Conservation (phyloP, 2,329 filamentous ascomycete genomes). For the Geosmithia putterillii region DNA sequence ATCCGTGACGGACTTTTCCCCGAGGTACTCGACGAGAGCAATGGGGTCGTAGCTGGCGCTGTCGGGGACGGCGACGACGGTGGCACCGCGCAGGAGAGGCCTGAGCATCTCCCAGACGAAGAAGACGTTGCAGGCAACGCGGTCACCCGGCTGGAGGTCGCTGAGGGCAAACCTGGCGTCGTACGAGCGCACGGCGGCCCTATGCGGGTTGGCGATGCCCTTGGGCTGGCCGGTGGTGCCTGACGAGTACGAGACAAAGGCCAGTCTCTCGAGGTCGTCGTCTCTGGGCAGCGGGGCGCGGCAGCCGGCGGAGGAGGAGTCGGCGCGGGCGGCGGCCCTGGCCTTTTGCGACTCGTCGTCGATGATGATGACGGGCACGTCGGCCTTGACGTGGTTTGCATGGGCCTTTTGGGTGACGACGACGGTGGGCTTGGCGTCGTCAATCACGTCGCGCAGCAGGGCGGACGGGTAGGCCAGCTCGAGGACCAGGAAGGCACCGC, state of each 20-base stretch:
- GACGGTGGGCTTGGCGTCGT: constrained; percentile 60
- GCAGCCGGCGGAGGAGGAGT: constrained; percentile 19
- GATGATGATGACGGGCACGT: constrained; percentile 51
- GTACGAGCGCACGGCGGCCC: constrained; percentile 63
- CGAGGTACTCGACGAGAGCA: constrained; percentile 58
- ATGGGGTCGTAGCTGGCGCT: constrained; percentile 67
- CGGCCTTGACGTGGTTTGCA: constrained; percentile 47
- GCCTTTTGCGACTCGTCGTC: constrained; percentile 30
- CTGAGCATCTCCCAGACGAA: constrained; percentile 79
- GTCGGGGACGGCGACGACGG: constrained; percentile 64
- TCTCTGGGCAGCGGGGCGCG: constrained; percentile 43
- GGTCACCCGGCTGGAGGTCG: constrained; percentile 58
- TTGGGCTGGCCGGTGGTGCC: constrained; percentile 72
- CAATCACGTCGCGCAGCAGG: constrained; percentile 62
- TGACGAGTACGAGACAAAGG: constrained; percentile 73
- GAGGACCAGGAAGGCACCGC: constrained; percentile 69
- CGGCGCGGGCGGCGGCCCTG: constrained; percentile 11
- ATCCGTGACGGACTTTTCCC: constrained; percentile 56
- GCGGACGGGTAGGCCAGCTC: constrained; percentile 69
- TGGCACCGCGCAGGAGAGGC: constrained; percentile 63
- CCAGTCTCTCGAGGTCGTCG: constrained; percentile 59
- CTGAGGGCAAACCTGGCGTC: constrained; percentile 58
- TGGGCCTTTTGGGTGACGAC: constrained; percentile 58
- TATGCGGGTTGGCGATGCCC: constrained; percentile 69
- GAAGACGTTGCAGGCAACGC: constrained; percentile 81